Evolutionary conservation across 768 basidiomycete species (phyloP), one percentile per base, ranked within the genome.

Genomic region (Naematelia aurantialba): DNA sequence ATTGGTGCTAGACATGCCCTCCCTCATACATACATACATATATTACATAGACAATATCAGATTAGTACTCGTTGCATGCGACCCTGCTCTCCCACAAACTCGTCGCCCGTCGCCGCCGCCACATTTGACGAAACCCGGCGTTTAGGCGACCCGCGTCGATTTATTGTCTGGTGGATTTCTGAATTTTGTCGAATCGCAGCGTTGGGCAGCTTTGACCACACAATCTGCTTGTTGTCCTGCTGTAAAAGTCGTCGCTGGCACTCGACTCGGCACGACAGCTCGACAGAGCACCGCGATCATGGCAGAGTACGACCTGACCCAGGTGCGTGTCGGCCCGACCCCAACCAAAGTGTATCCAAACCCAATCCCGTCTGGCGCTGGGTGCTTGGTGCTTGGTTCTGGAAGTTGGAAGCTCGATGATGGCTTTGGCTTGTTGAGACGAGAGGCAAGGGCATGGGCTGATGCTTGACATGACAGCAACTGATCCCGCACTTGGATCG

Each of bases 401-500:
- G 22, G 30, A 42, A n/a, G n/a, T n/a, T n/a, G n/a, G n/a, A n/a
- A n/a, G n/a, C n/a, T n/a, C n/a, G n/a, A n/a, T n/a, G n/a, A n/a
- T n/a, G n/a, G n/a, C n/a, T n/a, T n/a, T n/a, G n/a, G n/a, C n/a
- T n/a, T n/a, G n/a, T n/a, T n/a, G n/a, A n/a, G n/a, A n/a, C n/a
- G n/a, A n/a, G n/a, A n/a, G n/a, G n/a, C 11, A 56, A 31, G 34
- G 11, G 46, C 29, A 52, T 21, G 11, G 24, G n/a, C 54, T 50
- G 39, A 56, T 31, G 30, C 3, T 47, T 4, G 58, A n/a, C n/a
- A n/a, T n/a, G n/a, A 48, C 86, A 87, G 76, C 89, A 87, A 57
- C 84, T 98, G 53, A 89, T 97, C 58, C 86, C 91, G 1, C 89
- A 90, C 80, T 81, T 96, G 61, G 96, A 99, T 79, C 85, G 96